Evolutionary conservation across 805 yeast genomes (phyloP), one percentile per base, ranked within the genome.

Genomic region (Cyberlindnera amylophila): DNA sequence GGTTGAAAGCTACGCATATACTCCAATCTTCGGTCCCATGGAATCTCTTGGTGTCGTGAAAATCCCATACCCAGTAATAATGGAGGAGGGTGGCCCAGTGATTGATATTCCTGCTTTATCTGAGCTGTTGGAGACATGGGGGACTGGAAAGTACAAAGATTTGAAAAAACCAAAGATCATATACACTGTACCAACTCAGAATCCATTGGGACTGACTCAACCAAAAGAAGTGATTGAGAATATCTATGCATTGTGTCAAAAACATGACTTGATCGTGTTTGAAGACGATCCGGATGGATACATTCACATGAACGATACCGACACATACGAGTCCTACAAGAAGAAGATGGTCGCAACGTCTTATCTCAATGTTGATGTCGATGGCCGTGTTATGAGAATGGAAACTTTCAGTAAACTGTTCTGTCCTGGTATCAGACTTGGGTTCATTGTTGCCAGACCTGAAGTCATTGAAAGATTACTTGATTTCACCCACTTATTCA

Each of bases 351-450:
- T 3, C 1, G 32, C 32, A 2, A 34, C 34, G 2, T 76, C 86
- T 7, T 77, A 79, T 64, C 60, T 83, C 34, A 71, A 77, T 13
- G 52, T 81, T 39, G 95, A 86, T 60, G 64, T 66, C 17, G 88
- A 82, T 41, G 95, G 95, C 27, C 71, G 93, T 45, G 93, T 86
- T 12, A 59, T 86, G 35, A 70, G 93, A 46, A 71, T 86, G 50
- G 95, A 86, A 54, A 81, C 93, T 3, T 82, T 86, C 55, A 83
- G 91, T 35, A 86, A 86, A 63, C 77, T 81, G 39, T 66, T 84
- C 48, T 86, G 86, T 16, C 95, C 95, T 1, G 95, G 95, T 33
- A 63, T 79, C 18, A 71, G 95, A 55, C 59, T 81, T 28, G 89
- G 93, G 3, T 81, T n/a, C n/a, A n/a, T n/a, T n/a, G n/a, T n/a